phyloP scores from a whole-genome alignment of 441 rosid genomes.

The Metrosideros polymorpha region DNA sequence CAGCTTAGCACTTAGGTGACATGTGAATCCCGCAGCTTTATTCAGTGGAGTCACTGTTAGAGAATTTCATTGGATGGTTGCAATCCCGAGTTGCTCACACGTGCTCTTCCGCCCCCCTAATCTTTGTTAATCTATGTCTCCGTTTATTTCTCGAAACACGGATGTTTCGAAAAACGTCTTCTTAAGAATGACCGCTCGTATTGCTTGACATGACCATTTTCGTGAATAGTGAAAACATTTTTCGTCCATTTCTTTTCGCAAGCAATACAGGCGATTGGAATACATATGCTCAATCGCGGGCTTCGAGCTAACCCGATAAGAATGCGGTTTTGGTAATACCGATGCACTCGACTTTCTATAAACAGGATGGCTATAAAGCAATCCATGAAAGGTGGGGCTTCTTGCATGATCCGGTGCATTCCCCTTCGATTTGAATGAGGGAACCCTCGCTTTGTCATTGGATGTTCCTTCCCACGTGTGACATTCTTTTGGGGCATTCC shows the following conservation, averaged over 20 bases:
- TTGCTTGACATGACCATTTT: background rate
- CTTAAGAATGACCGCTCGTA: too few species aligned
- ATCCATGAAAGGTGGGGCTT: background rate
- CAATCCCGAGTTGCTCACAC: background rate
- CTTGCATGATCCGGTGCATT: background rate
- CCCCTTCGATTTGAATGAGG: background rate
- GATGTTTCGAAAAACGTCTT: background rate
- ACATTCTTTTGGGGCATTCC: background rate
- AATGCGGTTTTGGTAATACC: background rate
- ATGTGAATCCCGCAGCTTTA: background rate
- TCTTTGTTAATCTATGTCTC: background rate
- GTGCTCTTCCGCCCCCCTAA: background rate
- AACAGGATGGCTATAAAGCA: background rate
- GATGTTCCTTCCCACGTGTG: background rate
- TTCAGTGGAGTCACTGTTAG: background rate
- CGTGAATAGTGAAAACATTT: accelerated
- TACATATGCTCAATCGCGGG: too few species aligned
- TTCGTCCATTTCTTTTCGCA: background rate
- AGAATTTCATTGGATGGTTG: background rate
- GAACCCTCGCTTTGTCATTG: background rate
- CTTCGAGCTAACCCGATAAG: background rate
- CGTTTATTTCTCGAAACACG: background rate
- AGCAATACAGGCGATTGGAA: background rate
- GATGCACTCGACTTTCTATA: background rate
- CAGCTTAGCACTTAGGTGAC: background rate